Percentiles rank a stretch among this genome's conserved stretches.
Conservation (phyloP, 2,329 filamentous ascomycete species). For the Calycina marina region DNA sequence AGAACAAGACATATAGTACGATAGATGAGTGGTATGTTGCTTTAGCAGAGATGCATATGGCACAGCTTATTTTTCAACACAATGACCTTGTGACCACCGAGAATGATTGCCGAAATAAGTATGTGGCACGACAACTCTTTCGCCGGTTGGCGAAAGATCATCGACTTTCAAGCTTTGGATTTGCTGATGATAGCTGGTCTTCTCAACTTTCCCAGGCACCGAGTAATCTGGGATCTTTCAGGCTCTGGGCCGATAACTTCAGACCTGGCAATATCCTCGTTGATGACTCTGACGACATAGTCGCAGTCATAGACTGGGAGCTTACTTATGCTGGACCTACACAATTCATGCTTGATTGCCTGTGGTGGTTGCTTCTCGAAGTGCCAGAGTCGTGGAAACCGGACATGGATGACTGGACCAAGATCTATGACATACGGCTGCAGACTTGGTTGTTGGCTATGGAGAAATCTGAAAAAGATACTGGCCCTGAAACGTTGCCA, state of each 20-base stretch:
- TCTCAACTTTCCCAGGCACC: slow-evolving; percentile 6
- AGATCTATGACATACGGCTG: slow-evolving; percentile 22
- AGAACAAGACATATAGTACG: slow-evolving; percentile 4
- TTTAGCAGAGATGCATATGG: slow-evolving; percentile 22
- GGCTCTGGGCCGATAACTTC: slow-evolving; percentile 25
- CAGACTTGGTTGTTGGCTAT: slow-evolving; percentile 23
- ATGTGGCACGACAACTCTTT: slow-evolving; percentile 16
- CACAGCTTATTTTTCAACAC: slow-evolving; percentile 26
- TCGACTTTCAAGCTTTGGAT: slow-evolving; percentile 2
- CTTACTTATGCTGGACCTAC: slow-evolving; percentile 24
- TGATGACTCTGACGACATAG: slow-evolving; percentile 17
- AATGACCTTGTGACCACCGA: slow-evolving; percentile 25
- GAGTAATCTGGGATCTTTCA: slow-evolving; percentile 8
- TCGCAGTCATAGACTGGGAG: slow-evolving; percentile 29
- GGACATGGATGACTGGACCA: slow-evolving; percentile 21
- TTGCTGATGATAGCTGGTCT: slow-evolving; percentile 2
- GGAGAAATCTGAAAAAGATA: slow-evolving; percentile 12
- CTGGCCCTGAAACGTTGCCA: neutral
- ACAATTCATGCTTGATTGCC: slow-evolving; percentile 23
- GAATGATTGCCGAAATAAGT: slow-evolving; percentile 26
- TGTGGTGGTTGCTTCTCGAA: slow-evolving; percentile 26
- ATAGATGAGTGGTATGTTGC: slow-evolving; percentile 4
- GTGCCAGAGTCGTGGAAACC: slow-evolving; percentile 21
- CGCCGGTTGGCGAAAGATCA: slow-evolving; percentile 19
- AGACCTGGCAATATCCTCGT: slow-evolving; percentile 22